phyloP scores from a whole-genome alignment of 768 basidiomycete genomes.

The Naematelia aurantialba region DNA sequence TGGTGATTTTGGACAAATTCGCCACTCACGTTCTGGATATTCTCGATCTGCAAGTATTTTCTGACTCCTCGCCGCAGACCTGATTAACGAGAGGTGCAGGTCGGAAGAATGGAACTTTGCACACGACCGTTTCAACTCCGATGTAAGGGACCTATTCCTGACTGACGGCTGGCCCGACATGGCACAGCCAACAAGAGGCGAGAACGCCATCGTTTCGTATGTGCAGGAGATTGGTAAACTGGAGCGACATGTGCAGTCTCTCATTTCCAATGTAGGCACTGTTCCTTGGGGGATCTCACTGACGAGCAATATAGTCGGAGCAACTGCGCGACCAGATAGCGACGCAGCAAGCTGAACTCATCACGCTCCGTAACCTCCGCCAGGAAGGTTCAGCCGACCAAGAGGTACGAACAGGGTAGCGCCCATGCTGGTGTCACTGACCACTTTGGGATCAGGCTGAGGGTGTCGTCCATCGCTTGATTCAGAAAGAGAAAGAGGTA shows the following conservation, averaged over 20 bases:
- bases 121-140: background rate
- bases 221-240: slow-evolving; percentile 64
- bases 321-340: no score
- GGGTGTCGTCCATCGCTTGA: slow-evolving; percentile 72
- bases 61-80: background rate
- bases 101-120: background rate
- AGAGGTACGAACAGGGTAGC: no score
- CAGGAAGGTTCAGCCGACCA: no score
- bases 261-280: background rate
- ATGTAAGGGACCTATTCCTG: background rate
- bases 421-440: no score
- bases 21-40: slow-evolving; percentile 3
- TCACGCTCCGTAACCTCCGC: no score
- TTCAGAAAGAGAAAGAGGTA: slow-evolving; percentile 82
- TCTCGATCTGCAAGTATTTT: slow-evolving; percentile 3
- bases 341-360: no score
- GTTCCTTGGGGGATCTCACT: no score
- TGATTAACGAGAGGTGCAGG: no score
- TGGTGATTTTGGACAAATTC: background rate
- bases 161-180: no score
- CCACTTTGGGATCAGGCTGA: no score
- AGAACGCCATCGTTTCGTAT: slow-evolving; percentile 45
- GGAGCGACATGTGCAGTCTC: slow-evolving; percentile 36
- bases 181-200: slow-evolving; percentile 2
- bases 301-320: no score